These are phyloP conservation scores for Ceriops tagal DNA, from an alignment of 345 rosid genomes.

Conservation along the genomic window DNA sequence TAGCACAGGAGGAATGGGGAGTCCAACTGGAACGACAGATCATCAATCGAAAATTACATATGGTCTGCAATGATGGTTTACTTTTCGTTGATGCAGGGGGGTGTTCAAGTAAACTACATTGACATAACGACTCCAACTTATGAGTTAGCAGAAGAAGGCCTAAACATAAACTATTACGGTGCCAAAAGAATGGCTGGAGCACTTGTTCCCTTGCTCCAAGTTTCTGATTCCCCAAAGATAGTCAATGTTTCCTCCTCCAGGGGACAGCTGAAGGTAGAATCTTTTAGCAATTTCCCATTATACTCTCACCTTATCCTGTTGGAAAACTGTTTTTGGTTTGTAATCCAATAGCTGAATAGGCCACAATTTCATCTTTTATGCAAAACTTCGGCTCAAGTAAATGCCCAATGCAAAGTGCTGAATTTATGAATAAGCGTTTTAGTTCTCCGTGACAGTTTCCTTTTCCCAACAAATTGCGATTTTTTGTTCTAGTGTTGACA, in stretches of 20 bases:
- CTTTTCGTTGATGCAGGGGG: neutral
- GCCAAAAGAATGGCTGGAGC: conserved; percentile 7
- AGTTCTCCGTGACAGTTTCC: too few species aligned
- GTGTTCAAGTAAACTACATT: neutral
- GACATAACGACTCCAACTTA: neutral
- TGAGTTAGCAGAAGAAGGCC: conserved; percentile 5
- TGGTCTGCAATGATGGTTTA: neutral
- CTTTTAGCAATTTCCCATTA: too few species aligned
- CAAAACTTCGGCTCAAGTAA: too few species aligned
- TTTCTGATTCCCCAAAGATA: conserved; percentile 9
- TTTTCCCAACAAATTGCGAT: too few species aligned
- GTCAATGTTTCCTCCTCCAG: conserved; percentile 13
- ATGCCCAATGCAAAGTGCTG: too few species aligned
- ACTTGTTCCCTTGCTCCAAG: conserved; percentile 8
- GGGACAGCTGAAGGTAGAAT: conserved; percentile 4
- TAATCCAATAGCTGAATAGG: too few species aligned
- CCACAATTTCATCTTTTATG: too few species aligned
- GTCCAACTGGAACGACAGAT: too few species aligned
- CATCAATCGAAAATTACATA: too few species aligned
- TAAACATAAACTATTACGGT: conserved; percentile 14
- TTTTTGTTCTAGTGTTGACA: neutral
- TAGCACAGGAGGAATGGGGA: too few species aligned
- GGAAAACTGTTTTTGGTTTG: neutral
- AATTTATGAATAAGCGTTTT: too few species aligned
- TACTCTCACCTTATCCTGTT: too few species aligned